Base-by-base conservation (phyloP, 108 stramenopile genomes). In the Fragilariopsis cylindrus region DNA sequence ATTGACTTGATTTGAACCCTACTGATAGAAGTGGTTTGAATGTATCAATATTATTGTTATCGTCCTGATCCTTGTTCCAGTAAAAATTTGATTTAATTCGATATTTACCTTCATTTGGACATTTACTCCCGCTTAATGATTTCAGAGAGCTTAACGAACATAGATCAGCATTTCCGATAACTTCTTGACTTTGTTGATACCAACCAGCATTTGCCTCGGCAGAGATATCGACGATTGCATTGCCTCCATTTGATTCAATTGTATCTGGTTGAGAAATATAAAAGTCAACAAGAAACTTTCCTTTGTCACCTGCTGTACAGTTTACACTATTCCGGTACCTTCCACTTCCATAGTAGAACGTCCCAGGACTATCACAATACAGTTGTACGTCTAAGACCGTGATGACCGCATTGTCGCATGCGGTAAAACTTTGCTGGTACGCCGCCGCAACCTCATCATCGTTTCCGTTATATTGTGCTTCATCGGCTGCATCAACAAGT, bases 291-390 rank as follows among this genome's bases (percentile, higher is more conserved):
- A 63, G 16, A 8, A 83, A 47, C 46, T 70, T 78, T 7, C 60
- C 83, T 65, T 84, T 84, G 79, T 87, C 87, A 43, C 79, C 81
- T 12, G 70, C 65, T 57, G 68, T 71, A 41, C 87, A 87, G 3
- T 67, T 70, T 45, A 65, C 48, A 60, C 74, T 81, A 52, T 84
- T 84, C 16, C 87, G 81, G 57, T 87, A 87, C 43, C 79, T 82
- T 18, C 77, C 76, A 55, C 81, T 82, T 63, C 87, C 87, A 50
- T 87, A 87, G 68, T 87, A 87, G 57, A 75, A 87, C 4, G 83
- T 72, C 21, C 87, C 87, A 19, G 83, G 87, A 60, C 81, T 84
- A 66, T 84, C 83, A 65, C 87, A 87, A 42, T 70, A 62, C 6
- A 81, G 54, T 40, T 66, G 41, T 11, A 87, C 48, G 13, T 84